phyloP scores from a whole-genome alignment of 345 rosid genomes.

The Tarenaya hassleriana region DNA sequence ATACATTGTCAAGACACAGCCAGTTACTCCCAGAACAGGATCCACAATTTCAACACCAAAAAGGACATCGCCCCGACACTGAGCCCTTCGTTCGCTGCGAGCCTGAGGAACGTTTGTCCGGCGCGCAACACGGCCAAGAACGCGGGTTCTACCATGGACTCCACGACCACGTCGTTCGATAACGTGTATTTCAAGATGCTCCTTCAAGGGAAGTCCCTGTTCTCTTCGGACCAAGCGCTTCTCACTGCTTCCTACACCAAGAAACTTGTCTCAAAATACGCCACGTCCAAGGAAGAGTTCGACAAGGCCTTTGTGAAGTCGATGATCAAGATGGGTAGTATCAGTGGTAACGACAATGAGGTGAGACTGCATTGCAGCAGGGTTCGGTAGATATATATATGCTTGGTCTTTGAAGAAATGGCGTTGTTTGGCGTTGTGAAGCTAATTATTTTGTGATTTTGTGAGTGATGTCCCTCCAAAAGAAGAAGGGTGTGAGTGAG shows the following conservation, averaged over 20 bases:
- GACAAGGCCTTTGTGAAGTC: slow-evolving; percentile 59
- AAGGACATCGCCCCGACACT: slow-evolving; percentile 56
- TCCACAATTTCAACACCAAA: slow-evolving; percentile 61
- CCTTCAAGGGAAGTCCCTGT: slow-evolving; percentile 55
- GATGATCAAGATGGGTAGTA: slow-evolving; percentile 83
- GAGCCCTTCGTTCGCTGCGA: slow-evolving; percentile 55
- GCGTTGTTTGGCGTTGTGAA: not conserved
- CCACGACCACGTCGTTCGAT: slow-evolving; percentile 41
- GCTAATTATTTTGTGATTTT: too few relatives aligned
- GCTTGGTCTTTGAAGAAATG: not conserved
- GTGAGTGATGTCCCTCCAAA: too few relatives aligned
- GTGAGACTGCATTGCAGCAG: slow-evolving; percentile 65
- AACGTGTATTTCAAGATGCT: slow-evolving; percentile 63
- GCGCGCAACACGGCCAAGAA: slow-evolving; percentile 50
- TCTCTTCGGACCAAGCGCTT: slow-evolving; percentile 83
- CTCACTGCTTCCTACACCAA: slow-evolving; percentile 39
- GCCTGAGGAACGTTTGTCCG: slow-evolving; percentile 46
- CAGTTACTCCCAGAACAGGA: slow-evolving; percentile 56
- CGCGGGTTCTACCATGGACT: slow-evolving; percentile 59
- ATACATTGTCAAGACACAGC: too few relatives aligned
- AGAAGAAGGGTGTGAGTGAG: too few relatives aligned
- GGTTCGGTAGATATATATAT: slow-evolving; percentile 23
- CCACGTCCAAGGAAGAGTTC: slow-evolving; percentile 39
- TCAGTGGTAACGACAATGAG: slow-evolving; percentile 58
- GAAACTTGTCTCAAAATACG: slow-evolving; percentile 50